Base-by-base conservation (phyloP, 495 filamentous ascomycete species). In the Podospora australis region DNA sequence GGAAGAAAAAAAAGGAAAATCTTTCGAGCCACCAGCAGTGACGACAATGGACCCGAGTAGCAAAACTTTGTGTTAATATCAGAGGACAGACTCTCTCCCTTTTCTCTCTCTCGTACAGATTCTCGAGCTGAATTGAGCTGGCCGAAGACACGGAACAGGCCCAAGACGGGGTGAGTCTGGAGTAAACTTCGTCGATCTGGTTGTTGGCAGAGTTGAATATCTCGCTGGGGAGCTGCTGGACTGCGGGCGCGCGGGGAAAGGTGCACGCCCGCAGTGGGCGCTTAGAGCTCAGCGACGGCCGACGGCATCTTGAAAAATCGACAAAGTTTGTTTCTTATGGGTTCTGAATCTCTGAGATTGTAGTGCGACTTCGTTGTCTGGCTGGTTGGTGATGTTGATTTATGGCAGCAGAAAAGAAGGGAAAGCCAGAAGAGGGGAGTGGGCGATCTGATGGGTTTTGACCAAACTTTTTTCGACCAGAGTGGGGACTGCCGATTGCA, bases 281-380 rank as follows among this genome's bases (percentile, higher is more conserved):
- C 87, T 89, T 87, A 94, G 85, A 94, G 87, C 86, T 84, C 86
- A 88, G 81, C 86, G 86, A 88, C 78, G 72, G 85, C 85, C 85
- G 86, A 78, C 70, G 83, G 85, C 82, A 82, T 83, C 73, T 75
- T 80, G 64, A 55, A 39, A 58, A 68, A 79, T 74, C 81, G 87
- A 94, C 88, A 81, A 84, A 86, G 83, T 80, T 77, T 74, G 55
- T 62, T 40, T 46, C 47, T 55, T 58, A 57, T 56, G 49, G 52
- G 50, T 66, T 53, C 49, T 63, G 59, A 56, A 59, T 66, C 67
- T 68, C 64, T 67, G 60, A 57, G n/a, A 53, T 53, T 52, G 56
- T 77, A 79, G 70, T 67, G 72, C 72, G 80, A 83, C 80, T 83
- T 84, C 77, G 79, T 81, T 82, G 81, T 82, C 78, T 83, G 55